Evolutionary conservation across 805 yeast genomes (phyloP).

Genomic region (Kodamaea neixiangensis): DNA sequence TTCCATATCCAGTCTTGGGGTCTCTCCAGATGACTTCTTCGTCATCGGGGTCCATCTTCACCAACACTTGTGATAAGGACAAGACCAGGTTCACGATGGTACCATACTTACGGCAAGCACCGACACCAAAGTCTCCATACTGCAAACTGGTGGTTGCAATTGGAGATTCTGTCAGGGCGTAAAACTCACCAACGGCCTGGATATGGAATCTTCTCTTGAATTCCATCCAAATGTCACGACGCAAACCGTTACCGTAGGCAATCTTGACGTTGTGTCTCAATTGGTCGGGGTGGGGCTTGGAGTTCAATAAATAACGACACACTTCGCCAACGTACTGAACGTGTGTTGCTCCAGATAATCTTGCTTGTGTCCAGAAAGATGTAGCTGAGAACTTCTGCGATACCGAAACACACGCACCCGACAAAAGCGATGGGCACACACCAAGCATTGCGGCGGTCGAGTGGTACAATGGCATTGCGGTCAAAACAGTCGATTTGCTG

Average conservation of each 20-base stretch:
- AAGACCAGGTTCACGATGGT: conserved; percentile 52
- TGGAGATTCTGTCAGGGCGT: conserved; percentile 93
- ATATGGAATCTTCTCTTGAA: conserved; percentile 79
- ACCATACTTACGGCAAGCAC: conserved; percentile 86
- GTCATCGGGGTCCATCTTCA: conserved; percentile 79
- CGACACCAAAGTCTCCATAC: conserved; percentile 75
- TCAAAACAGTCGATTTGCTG: conserved; percentile 61
- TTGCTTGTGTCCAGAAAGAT: conserved; percentile 88
- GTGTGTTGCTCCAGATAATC: conserved; percentile 68
- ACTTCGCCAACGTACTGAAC: conserved; percentile 95
- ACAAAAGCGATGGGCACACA: conserved; percentile 61
- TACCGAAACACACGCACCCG: conserved; percentile 76
- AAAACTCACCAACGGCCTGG: conserved; percentile 80
- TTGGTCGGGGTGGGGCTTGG: conserved; percentile 69
- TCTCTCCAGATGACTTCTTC: conserved; percentile 71
- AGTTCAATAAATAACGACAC: conserved; percentile 76
- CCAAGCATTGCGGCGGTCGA: conserved; percentile 92
- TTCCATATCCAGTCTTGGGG: conserved; percentile 61
- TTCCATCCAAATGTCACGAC: conserved; percentile 84
- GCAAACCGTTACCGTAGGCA: conserved; percentile 90
- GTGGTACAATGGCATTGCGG: conserved; percentile 95
- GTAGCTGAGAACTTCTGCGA: conserved; percentile 81
- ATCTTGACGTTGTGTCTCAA: conserved; percentile 56
- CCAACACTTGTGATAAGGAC: conserved; percentile 57
- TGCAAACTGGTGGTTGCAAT: conserved; percentile 83